phyloP scores from a whole-genome alignment of 1,284 basidiomycete species.

The Erythrobasidium hasegawianum region DNA sequence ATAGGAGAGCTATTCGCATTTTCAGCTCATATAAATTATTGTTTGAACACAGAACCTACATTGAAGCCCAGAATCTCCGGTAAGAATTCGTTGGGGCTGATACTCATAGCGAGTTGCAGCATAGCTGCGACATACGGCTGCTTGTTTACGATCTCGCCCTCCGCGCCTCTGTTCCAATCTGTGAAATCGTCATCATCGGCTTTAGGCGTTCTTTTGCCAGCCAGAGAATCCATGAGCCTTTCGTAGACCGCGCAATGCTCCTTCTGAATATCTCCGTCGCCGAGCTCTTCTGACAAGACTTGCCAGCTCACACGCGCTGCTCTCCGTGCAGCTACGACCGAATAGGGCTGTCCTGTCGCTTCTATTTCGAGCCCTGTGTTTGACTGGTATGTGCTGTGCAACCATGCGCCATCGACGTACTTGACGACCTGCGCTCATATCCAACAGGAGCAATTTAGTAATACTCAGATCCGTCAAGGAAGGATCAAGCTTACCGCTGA shows the following conservation, averaged over 20 bases:
- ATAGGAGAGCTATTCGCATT: conserved; percentile 41
- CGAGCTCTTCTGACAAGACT: conserved; percentile 48
- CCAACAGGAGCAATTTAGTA: no score
- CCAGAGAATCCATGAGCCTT: conserved; percentile 39
- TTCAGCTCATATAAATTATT: no score
- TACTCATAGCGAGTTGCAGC: conserved; percentile 46
- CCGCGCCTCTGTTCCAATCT: conserved; percentile 39
- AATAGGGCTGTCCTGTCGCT: neutral
- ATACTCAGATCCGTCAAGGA: no score
- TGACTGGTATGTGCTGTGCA: conserved; percentile 35
- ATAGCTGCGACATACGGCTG: conserved; percentile 41
- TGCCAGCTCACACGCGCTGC: conserved; percentile 47
- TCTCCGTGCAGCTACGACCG: conserved; percentile 34
- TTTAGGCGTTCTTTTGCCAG: conserved; percentile 16
- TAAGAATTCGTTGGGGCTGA: conserved; percentile 44
- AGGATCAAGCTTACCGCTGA: neutral
- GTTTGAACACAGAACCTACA: no score
- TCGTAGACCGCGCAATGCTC: conserved; percentile 47
- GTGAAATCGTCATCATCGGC: conserved; percentile 42
- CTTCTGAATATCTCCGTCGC: conserved; percentile 47
- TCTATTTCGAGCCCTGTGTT: conserved; percentile 28
- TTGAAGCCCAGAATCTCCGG: conserved; percentile 48
- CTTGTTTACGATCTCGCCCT: conserved; percentile 43
- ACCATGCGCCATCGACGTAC: no score
- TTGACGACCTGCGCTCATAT: no score